phyloP scores from a whole-genome alignment of 2,329 filamentous ascomycete species.

The Colletotrichum sp. region DNA sequence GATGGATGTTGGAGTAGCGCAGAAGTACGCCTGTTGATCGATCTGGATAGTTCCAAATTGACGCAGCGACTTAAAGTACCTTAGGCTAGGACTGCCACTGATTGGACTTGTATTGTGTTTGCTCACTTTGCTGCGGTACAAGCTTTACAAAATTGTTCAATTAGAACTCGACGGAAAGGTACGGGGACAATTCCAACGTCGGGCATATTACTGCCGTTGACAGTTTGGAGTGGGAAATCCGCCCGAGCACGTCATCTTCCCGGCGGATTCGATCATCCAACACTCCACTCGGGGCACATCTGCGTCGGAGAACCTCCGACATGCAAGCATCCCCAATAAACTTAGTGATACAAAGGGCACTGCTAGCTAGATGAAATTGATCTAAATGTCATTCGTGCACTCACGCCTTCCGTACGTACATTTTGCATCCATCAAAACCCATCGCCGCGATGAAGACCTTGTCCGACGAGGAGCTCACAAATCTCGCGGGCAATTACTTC shows the following conservation, averaged over 20 bases:
- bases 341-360: neutral
- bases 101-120: neutral
- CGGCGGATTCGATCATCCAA: neutral
- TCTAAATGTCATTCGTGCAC: neutral
- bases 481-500: constrained; percentile 29
- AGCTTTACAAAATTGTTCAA: neutral
- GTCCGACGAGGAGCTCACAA: constrained; percentile 24
- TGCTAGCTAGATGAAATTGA: neutral
- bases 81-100: neutral
- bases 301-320: neutral
- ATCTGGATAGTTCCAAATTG: neutral
- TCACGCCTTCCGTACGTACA: neutral
- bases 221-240: neutral
- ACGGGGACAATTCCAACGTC: neutral
- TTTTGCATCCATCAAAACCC: neutral
- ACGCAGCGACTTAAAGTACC: neutral
- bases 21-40: neutral
- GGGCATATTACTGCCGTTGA: neutral
- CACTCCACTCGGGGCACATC: neutral
- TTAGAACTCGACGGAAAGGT: accelerated
- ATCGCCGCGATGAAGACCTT: constrained; percentile 25
- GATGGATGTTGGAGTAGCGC: neutral
- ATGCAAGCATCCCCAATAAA: neutral
- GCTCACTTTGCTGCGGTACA: neutral
- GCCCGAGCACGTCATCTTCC: neutral